Base-by-base conservation (phyloP, 2,329 filamentous ascomycete species). In the Pestalotiopsis fici region DNA sequence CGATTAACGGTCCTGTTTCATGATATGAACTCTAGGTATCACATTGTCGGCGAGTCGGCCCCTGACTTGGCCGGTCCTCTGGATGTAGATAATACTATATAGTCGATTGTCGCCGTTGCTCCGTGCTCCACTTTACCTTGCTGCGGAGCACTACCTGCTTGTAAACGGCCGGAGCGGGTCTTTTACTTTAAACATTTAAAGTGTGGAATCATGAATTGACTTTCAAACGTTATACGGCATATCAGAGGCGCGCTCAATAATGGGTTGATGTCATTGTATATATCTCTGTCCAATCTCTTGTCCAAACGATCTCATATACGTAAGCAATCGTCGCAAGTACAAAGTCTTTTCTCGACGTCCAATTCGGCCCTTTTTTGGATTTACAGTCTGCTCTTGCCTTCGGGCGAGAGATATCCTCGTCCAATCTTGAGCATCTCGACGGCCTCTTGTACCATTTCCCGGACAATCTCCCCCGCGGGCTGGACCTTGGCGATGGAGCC, bases 391-490 rank as follows among this genome's bases (percentile, higher is more conserved):
- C 63, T 65, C 63, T 28, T 50, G 3, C 61, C 61, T 25, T 64
- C 61, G 21, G 63, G 21, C 31, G 70, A 60, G 9, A 95, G 77
- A 79, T 92, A 95, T 2, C 80, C 79, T 50, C 85, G 82, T 3
- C 90, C 91, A 31, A 85, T 76, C 78, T 84, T 88, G 73, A 97
- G 76, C 84, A 91, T 88, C 1, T 87, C 85, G 9, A 90, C 89
- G 1, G 93, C 93, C 78, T 95, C 90, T 23, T 82, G 81, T 11
- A 97, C 93, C 94, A 98, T 98, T 72, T 97, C 94, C 69, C 90
- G 87, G n/a, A 98, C 90, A 82, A 98, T 97, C 71, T 91, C 87
- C 59, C 83, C 87, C 0, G 95, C 95, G 0, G 95, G 94, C 83
- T 96, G 90, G 68, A 98, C 88, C 71, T 91, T 89, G 39, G 83